These are phyloP conservation scores for Prunella vulgaris DNA, from an alignment of 257 asterid species.

Conservation along the genomic window DNA sequence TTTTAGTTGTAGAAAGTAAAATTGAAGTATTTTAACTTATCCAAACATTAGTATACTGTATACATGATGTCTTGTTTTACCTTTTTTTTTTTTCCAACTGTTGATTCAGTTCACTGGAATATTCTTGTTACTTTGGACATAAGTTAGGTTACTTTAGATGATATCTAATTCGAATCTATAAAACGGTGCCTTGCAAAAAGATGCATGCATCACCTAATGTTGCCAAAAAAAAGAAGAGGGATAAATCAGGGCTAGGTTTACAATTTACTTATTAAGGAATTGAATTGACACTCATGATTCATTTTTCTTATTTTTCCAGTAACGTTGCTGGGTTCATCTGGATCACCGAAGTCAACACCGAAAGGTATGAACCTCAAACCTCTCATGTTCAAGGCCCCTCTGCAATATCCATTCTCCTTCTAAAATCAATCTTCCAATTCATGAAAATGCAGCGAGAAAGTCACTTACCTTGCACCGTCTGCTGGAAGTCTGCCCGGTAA, in stretches of 20 bases:
- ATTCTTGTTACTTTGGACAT: not conserved
- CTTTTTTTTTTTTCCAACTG: not conserved
- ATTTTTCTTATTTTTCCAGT: slow-evolving; percentile 33
- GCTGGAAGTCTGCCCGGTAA: slow-evolving; percentile 93
- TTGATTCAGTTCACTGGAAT: not conserved
- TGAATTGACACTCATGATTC: not conserved
- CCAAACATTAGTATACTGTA: not conserved
- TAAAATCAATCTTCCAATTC: slow-evolving; percentile 2
- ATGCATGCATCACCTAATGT: not conserved
- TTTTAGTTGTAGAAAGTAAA: not conserved
- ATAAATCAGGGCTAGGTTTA: not conserved
- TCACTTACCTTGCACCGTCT: slow-evolving; percentile 83
- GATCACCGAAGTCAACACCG: slow-evolving; percentile 73
- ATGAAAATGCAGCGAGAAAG: slow-evolving; percentile 55
- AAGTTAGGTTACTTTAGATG: not conserved
- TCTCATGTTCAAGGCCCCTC: not conserved
- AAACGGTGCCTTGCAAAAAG: not conserved
- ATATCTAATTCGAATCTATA: not conserved
- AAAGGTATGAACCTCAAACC: slow-evolving; percentile 45
- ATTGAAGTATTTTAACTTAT: not conserved
- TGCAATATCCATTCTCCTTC: not conserved
- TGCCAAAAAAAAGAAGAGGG: not conserved
- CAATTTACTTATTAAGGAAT: not conserved
- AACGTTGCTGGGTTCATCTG: slow-evolving; percentile 96
- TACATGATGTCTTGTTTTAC: not conserved